Base-by-base conservation (phyloP, 73 alveolate species). In the Paramecium sonneborni region DNA sequence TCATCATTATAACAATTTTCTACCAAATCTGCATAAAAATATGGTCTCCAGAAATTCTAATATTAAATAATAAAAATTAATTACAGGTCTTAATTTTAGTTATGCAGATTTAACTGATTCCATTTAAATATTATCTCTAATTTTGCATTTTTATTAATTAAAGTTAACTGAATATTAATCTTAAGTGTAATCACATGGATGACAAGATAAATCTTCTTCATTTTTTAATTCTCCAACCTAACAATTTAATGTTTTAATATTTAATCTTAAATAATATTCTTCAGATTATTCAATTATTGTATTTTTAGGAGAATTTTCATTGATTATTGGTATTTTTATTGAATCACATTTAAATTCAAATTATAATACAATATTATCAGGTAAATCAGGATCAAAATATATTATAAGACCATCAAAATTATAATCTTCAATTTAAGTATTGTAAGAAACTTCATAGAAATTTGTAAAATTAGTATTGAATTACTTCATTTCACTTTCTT, bases 11-110 rank as follows among this genome's bases (percentile, higher is more conserved):
- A 85, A 30, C 93, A 85, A 14, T 21, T 1, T 18, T 85, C 93
- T 1, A 85, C 21, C 0, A 55, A 34, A 57, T 55, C 85, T 11
- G 55, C 39, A 32, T 26, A 20, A n/a, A 24, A 34, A 85, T 28
- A 67, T 8, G 85, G 85, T 56, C 93, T 85, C 93, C 93, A 85
- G 26, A 21, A 85, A 43, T 85, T 85, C 67, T 38, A 37, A 8
- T 6, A 9, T 43, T 9, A 57, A 23, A 23, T 1, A 57, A 57
- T 43, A 3, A 43, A 43, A 43, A 43, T 43, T 12, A 57, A 12
- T 57, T 57, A 57, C 76, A 6, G 76, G 30, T 57, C 76, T 57
- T 57, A 57, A 57, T 57, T 57, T 23, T 1, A 23, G 7, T 23
- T 57, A 23, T 6, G 38, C 35, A 12, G 76, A 57, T 8, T 20